Evolutionary conservation across 768 basidiomycete genomes (phyloP).

Genomic region (Cystobasidium tubakii): DNA sequence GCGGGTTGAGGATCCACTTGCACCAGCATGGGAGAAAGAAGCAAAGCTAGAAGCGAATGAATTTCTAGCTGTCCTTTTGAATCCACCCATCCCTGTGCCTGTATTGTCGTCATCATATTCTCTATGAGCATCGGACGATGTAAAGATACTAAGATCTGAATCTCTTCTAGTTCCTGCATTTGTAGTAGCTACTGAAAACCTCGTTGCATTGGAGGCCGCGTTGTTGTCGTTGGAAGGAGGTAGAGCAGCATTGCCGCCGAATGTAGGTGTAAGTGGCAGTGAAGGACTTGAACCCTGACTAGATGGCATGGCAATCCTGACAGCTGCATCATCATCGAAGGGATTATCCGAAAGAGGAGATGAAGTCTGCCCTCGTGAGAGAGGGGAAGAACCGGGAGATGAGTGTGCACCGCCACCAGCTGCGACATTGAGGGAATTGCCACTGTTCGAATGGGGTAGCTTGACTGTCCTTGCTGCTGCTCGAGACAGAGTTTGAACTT

Average conservation of each 20-base stretch:
- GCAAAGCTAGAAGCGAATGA: constrained; percentile 13
- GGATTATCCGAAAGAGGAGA: constrained; percentile 30
- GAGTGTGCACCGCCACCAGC: neutral
- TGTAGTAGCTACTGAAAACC: neutral
- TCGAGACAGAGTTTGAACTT: constrained; percentile 1
- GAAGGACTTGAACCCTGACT: neutral
- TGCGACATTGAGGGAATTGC: neutral
- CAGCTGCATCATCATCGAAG: constrained; percentile 37
- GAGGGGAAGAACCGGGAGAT: neutral
- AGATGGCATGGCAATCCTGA: constrained; percentile 5
- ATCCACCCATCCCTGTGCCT: neutral
- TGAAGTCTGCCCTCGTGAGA: neutral
- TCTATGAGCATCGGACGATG: constrained; percentile 10
- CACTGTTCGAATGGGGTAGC: constrained; percentile 16
- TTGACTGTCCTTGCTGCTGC: constrained; percentile 32
- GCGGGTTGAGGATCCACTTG: neutral
- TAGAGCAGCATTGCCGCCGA: neutral
- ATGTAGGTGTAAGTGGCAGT: constrained; percentile 31
- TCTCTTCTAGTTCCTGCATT: constrained; percentile 20
- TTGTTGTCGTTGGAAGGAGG: neutral
- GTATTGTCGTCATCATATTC: neutral
- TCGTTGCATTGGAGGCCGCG: neutral
- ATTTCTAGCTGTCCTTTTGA: constrained; percentile 8
- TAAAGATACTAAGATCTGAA: constrained; percentile 37
- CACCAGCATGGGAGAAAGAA: neutral